Evolutionary conservation across 208 protist genomes (phyloP), one percentile per base, ranked within the genome.

Genomic region (Trypanosoma congolense): DNA sequence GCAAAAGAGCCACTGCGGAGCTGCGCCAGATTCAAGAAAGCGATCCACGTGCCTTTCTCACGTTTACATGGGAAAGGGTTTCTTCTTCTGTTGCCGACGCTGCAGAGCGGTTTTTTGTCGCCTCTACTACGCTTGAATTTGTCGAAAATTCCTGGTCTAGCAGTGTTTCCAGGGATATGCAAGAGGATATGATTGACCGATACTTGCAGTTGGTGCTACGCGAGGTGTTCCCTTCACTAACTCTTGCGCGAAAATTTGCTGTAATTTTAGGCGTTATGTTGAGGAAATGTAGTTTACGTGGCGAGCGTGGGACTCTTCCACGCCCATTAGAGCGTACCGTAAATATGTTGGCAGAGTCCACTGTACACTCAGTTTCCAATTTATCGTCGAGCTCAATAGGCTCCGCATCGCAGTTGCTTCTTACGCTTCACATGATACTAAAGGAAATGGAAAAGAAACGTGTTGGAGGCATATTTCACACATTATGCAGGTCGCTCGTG

Each of bases 101-200:
- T 1, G 73, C 80, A 12, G 25, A 61, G 19, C 82, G 87, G 6
- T 93, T 93, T 56, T 93, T 90, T 54, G 33, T 77, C 2, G 79
- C 65, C 61, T 74, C 80, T 2, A 40, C 70, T 0, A 68, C 90
- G 0, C 26, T 82, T 8, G 36, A 71, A 6, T 93, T 93, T 70
- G 53, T 90, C 12, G 65, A 80, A 14, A 70, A 87, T 18, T 75
- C 75, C 9, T 93, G 87, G 87, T 75, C 69, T 41, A 69, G 51
- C 21, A 49, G 26, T 9, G 75, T 86, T 10, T 22, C 65, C 0
- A 64, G 58, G 6, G 62, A 63, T 5, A 3, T 59, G 10, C 78
- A 90, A 62, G 41, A 63, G 24, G 22, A 31, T 1, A 62, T 67
- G 42, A 26, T 87, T 21, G 44, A 56, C n/a, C 56, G 51, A 24